Conservation (phyloP, 2,329 filamentous ascomycete genomes). For the Alternaria sp. region DNA sequence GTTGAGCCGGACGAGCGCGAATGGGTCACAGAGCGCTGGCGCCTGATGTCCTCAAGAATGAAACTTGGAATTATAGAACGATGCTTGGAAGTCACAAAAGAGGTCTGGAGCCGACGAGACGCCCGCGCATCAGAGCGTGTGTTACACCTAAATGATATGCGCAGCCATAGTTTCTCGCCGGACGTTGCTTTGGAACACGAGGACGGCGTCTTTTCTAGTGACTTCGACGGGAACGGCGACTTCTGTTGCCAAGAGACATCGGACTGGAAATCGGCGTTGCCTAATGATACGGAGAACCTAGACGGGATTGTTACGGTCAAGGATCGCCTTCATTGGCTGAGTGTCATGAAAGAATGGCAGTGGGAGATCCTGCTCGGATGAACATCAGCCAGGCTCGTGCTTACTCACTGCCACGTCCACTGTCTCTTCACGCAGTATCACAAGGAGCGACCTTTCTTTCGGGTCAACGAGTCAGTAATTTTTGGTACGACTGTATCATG, state of each 20-base stretch:
- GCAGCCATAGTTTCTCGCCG: slow-evolving; percentile 17
- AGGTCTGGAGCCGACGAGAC: slow-evolving; percentile 73
- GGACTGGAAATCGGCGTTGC: slow-evolving; percentile 5
- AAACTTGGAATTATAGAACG: slow-evolving; percentile 74
- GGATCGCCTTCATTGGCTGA: slow-evolving; percentile 73
- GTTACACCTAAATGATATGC: slow-evolving; percentile 6
- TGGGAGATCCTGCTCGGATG: slow-evolving; percentile 63
- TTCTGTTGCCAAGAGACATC: slow-evolving; percentile 28
- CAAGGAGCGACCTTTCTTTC: not conserved
- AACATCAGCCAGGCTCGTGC: not conserved
- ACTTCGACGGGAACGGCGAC: slow-evolving; percentile 26
- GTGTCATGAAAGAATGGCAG: slow-evolving; percentile 76
- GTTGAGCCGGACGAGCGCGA: slow-evolving; percentile 66
- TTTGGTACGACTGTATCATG: slow-evolving; percentile 7
- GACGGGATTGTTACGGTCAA: slow-evolving; percentile 71
- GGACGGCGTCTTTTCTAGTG: slow-evolving; percentile 30
- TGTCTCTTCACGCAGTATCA: not conserved
- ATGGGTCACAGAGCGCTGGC: slow-evolving; percentile 72
- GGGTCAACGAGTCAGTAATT: not conserved
- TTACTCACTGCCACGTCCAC: not conserved
- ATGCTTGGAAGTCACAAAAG: slow-evolving; percentile 69
- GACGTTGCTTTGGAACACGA: slow-evolving; percentile 33
- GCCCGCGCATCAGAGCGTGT: slow-evolving; percentile 53
- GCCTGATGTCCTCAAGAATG: slow-evolving; percentile 67
- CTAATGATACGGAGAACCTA: slow-evolving; percentile 50